Base-by-base conservation (phyloP, 805 yeast genomes). In the Nakazawaea sp. region DNA sequence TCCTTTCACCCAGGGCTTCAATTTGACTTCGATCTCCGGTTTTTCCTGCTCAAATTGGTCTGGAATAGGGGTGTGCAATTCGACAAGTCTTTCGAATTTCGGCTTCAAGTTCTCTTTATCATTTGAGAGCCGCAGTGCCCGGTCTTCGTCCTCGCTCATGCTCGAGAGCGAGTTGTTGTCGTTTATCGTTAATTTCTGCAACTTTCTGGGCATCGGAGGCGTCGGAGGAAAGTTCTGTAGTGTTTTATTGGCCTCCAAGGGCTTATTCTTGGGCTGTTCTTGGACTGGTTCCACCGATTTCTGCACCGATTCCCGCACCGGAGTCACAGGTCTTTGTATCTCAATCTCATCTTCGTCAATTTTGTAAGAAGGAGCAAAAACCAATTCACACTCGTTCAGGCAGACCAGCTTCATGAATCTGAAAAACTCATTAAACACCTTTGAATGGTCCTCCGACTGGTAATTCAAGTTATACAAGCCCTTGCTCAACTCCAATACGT, bases 1-100 rank as follows among this genome's bases (percentile, higher is more conserved):
- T 1, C 79, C 79, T 28, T 72, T 55, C 13, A 68, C 58, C 25
- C 66, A 63, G 4, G 38, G 38, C 21, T 26, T 31, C 33, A 38
- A 29, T 23, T 38, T 33, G 30, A 38, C 33, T 23, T 33, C 36
- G 10, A 28, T 21, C 27, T 23, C 30, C 5, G 23, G 19, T 17
- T 33, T 24, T n/a, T 19, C 36, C 5, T 31, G 27, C 27, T 26
- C 30, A 12, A 28, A 9, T 16, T 24, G 21, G 24, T 29, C 31
- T 7, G 25, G 35, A 3, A 26, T 10, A 3, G 41, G 36, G 12
- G 27, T 33, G 3, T 35, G 28, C 17, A 38, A 38, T 25, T 37
- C 27, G n/a, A 37, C 40, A 16, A 37, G 32, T 17, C 40, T 23
- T 17, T 37, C 36, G 18, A 27, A 32, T 12, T 32, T 9, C 4